These are phyloP conservation scores for Musa itinerans DNA, from an alignment of 176 grass and related monocot species.

Conservation along the genomic window DNA sequence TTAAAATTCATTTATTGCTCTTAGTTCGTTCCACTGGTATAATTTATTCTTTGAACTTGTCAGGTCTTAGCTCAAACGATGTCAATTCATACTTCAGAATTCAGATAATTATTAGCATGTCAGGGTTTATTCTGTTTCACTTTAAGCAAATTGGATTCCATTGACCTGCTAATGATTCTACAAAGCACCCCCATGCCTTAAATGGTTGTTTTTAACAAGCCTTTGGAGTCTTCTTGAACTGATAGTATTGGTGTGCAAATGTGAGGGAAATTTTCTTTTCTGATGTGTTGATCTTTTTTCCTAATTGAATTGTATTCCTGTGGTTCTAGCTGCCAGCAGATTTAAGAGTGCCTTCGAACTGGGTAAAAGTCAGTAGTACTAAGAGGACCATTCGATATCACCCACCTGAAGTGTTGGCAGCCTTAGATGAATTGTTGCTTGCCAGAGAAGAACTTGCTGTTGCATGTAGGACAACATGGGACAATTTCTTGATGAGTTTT, in stretches of 20 bases:
- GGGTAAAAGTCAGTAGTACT: slow-evolving; percentile 84
- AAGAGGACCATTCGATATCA: slow-evolving; percentile 81
- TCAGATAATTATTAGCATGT: neutral
- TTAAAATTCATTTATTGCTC: neutral
- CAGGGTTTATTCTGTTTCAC: neutral
- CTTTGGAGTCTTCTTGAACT: too few species aligned
- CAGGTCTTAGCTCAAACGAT: neutral
- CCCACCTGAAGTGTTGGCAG: slow-evolving; percentile 63
- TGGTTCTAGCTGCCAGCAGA: slow-evolving; percentile 51
- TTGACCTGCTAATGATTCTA: neutral
- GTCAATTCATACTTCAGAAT: neutral
- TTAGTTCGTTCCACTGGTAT: neutral
- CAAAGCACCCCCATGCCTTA: neutral
- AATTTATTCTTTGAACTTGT: neutral
- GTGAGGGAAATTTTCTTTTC: neutral
- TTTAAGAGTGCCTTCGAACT: slow-evolving; percentile 65
- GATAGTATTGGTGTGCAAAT: neutral
- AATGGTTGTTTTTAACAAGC: too few species aligned
- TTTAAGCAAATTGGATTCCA: neutral
- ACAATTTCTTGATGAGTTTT: slow-evolving; percentile 60
- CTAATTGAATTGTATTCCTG: neutral
- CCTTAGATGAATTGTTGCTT: slow-evolving; percentile 60
- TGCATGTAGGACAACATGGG: slow-evolving; percentile 67
- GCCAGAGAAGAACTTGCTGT: slow-evolving; percentile 75
- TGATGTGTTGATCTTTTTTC: neutral